phyloP scores from a whole-genome alignment of 257 asterid species.

The Ilex aquifolium region DNA sequence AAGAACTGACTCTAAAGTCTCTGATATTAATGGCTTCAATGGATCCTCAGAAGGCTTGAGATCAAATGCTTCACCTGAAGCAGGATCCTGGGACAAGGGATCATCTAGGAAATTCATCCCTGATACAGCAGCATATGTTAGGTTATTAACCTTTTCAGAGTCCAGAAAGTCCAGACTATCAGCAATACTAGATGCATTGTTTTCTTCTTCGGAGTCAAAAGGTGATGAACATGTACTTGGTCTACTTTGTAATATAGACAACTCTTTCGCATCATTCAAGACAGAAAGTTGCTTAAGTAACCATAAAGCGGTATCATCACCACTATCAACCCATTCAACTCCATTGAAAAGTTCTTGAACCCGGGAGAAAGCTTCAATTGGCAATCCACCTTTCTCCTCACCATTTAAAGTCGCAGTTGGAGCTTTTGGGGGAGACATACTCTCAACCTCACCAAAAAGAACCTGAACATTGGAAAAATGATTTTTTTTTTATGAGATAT shows the following conservation, averaged over 20 bases:
- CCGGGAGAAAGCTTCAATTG: conserved; percentile 88
- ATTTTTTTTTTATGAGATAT: conserved; percentile 20
- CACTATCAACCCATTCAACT: conserved; percentile 76
- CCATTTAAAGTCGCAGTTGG: conserved; percentile 70
- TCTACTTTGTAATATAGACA: conserved; percentile 61
- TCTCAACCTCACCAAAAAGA: conserved; percentile 92
- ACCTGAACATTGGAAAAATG: conserved; percentile 40
- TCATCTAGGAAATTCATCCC: conserved; percentile 65
- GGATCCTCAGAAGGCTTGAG: conserved; percentile 38
- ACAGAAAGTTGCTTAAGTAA: conserved; percentile 79
- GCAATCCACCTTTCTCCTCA: conserved; percentile 89
- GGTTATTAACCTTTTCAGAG: conserved; percentile 52
- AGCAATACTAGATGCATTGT: conserved; percentile 78
- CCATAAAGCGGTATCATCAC: conserved; percentile 94
- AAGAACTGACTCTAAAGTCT: conserved; percentile 25
- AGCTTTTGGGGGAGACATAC: conserved; percentile 55
- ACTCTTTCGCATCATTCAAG: conserved; percentile 76
- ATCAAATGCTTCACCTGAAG: conserved; percentile 54
- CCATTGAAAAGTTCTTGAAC: conserved; percentile 91
- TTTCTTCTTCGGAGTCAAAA: conserved; percentile 91
- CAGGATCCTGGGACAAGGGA: conserved; percentile 49
- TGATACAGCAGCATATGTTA: conserved; percentile 24
- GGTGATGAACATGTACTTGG: conserved; percentile 80
- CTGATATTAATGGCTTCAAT: conserved; percentile 25
- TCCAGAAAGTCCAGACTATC: conserved; percentile 91